Base-by-base conservation (phyloP, 192 early-diverging fungal species). In the Dispira simplex region DNA sequence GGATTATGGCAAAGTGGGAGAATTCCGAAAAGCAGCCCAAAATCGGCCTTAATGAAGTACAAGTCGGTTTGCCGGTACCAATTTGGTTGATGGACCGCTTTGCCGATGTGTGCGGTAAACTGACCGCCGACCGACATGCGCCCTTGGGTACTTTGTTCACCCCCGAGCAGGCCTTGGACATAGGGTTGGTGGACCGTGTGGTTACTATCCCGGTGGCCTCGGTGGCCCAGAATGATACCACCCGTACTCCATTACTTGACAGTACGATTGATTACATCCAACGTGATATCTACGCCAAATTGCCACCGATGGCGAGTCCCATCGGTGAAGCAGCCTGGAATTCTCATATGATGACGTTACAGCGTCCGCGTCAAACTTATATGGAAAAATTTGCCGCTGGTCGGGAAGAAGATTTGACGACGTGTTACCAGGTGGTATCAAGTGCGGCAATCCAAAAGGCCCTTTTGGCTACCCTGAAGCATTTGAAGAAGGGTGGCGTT, bases 1-100 rank as follows among this genome's bases (percentile, higher is more conserved):
- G 54, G 18, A 25, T 56, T 56, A 56, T 56, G 54, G 54, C 23
- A 12, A 21, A 3, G 3, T 28, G 25, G 18, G 49, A 18, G n/a
- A 18, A 51, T 18, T 23, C n/a, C n/a, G 23, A 56, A 28, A 56
- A 21, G 18, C 54, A 21, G 3, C n/a, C 49, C 49, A 21, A 3
- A 1, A 56, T 56, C 54, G 54, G 54, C 12, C 54, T 56, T 2
- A 56, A 56, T 25, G 54, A 56, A 28, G 54, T 56, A 3, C 54
- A 56, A 56, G 9, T 56, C 18, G 54, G 54, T 13, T 25, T 56
- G 2, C 21, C 54, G 21, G 25, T 56, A 26, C 54, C 54, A 13
- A 1, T 18, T 28, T 56, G 54, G 54, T 28, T 56, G 3, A 21
- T 12, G 12, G 54, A 56, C 54, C 54, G 54, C 25, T 56, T 56